Conservation (phyloP, 805 yeast genomes). For the Teunomyces panamensis region DNA sequence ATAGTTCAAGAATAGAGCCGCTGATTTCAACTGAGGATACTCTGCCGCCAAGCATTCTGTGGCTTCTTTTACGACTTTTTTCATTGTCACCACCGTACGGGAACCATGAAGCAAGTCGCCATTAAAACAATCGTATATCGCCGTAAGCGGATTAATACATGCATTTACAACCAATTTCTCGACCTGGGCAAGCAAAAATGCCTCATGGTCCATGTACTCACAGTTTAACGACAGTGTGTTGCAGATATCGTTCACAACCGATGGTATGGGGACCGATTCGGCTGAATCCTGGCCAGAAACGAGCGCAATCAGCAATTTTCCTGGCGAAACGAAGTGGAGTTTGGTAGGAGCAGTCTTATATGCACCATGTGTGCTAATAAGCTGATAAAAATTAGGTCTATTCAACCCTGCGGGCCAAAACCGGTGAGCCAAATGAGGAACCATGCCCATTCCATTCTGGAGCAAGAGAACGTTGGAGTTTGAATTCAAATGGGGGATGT, state of each 20-base stretch:
- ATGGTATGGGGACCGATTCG: constrained; percentile 4
- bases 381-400: constrained; percentile 65
- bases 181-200: constrained; percentile 54
- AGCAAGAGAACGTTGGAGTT: constrained; percentile 60
- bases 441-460: constrained; percentile 86
- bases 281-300: constrained; percentile 39
- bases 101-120: constrained; percentile 59
- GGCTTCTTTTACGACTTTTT: constrained; percentile 44
- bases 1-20: constrained; percentile 26
- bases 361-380: constrained; percentile 83
- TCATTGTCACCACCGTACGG: constrained; percentile 32
- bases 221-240: constrained; percentile 24
- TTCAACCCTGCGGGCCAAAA: constrained; percentile 49
- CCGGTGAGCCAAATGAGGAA: constrained; percentile 46
- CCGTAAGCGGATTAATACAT: constrained; percentile 81
- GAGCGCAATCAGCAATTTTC: constrained; percentile 57
- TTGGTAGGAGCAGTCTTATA: constrained; percentile 40
- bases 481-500: constrained; percentile 45
- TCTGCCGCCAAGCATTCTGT: constrained; percentile 40
- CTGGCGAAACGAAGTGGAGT: constrained; percentile 66
- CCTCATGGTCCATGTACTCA: constrained; percentile 34
- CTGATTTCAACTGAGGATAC: constrained; percentile 18
- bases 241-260: constrained; percentile 3
- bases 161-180: constrained; percentile 78
- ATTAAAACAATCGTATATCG: constrained; percentile 72